Percentiles rank a stretch among this genome's conserved stretches.
Evolutionary conservation across 148 eudicot genomes (phyloP).

Genomic region (Heliamphora exappendiculata): DNA sequence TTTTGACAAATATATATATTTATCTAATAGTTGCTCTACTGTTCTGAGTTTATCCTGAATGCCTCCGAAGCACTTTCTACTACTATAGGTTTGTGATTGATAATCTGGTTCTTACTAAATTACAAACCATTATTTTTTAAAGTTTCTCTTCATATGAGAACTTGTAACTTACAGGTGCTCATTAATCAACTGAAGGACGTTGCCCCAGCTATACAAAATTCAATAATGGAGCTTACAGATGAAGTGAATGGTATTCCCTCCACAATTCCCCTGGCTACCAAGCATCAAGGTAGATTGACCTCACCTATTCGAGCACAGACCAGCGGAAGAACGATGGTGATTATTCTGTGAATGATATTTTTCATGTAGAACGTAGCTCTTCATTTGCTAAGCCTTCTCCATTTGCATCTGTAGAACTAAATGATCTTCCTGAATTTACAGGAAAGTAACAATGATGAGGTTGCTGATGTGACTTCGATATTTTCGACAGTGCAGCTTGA

Average conservation of each 20-base stretch:
- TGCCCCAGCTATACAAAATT: slow-evolving; percentile 77
- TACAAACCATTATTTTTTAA: background rate
- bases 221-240: slow-evolving; percentile 70
- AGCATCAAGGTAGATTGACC: slow-evolving; percentile 37
- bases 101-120: background rate
- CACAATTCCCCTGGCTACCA: slow-evolving; percentile 44
- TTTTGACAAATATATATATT: background rate
- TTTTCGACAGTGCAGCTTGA: slow-evolving; percentile 64
- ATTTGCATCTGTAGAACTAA: background rate
- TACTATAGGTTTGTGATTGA: background rate
- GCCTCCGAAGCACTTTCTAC: background rate
- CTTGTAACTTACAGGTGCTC: slow-evolving; percentile 45
- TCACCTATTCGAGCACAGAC: slow-evolving; percentile 66
- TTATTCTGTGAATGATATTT: slow-evolving; percentile 1
- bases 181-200: slow-evolving; percentile 86
- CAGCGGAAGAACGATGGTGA: slow-evolving; percentile 61
- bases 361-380: background rate
- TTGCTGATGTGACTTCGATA: slow-evolving; percentile 61
- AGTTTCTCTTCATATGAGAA: background rate
- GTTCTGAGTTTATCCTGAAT: background rate
- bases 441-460: slow-evolving; percentile 59
- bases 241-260: slow-evolving; percentile 65
- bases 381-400: background rate
- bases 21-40: background rate
- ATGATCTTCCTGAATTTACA: slow-evolving; percentile 22